Conservation (phyloP, 1,284 basidiomycete genomes). For the Papiliotrema terrestris region DNA sequence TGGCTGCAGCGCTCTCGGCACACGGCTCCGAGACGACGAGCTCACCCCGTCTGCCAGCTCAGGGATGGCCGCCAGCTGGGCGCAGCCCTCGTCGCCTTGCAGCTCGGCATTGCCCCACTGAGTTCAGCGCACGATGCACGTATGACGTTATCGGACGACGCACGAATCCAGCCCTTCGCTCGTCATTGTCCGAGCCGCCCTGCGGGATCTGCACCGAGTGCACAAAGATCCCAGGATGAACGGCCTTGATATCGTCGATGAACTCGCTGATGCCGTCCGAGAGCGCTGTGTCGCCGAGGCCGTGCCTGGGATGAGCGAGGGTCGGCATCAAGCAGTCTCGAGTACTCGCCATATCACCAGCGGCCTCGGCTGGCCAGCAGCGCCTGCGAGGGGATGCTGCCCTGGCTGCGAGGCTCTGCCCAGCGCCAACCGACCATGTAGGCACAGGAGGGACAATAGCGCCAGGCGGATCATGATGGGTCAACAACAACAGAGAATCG, state of each 20-base stretch:
- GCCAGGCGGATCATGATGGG: too few relatives aligned
- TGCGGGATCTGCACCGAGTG: constrained; percentile 73
- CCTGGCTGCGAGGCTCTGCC: too few relatives aligned
- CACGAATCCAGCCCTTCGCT: constrained; percentile 76
- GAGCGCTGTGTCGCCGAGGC: constrained; percentile 65
- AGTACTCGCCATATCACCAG: constrained; percentile 68
- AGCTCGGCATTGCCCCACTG: constrained; percentile 42
- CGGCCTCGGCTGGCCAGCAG: constrained; percentile 59
- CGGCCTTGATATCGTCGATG: constrained; percentile 60
- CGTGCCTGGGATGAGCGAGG: constrained; percentile 62
- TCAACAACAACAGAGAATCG: too few relatives aligned
- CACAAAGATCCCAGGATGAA: constrained; percentile 80
- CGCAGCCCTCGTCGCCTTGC: constrained; percentile 32
- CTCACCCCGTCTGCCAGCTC: constrained; percentile 63
- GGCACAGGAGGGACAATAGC: too few relatives aligned
- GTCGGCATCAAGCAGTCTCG: neutral
- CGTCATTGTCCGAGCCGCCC: constrained; percentile 58
- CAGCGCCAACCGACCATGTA: too few relatives aligned
- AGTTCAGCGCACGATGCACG: neutral
- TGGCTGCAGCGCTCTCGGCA: neutral
- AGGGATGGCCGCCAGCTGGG: constrained; percentile 64
- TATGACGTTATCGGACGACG: too few relatives aligned
- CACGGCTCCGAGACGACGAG: too few relatives aligned
- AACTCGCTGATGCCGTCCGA: constrained; percentile 57
- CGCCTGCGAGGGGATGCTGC: too few relatives aligned